These are phyloP conservation scores for Rhodomyrtus psidioides DNA, from an alignment of 441 rosid species.

Conservation along the genomic window DNA sequence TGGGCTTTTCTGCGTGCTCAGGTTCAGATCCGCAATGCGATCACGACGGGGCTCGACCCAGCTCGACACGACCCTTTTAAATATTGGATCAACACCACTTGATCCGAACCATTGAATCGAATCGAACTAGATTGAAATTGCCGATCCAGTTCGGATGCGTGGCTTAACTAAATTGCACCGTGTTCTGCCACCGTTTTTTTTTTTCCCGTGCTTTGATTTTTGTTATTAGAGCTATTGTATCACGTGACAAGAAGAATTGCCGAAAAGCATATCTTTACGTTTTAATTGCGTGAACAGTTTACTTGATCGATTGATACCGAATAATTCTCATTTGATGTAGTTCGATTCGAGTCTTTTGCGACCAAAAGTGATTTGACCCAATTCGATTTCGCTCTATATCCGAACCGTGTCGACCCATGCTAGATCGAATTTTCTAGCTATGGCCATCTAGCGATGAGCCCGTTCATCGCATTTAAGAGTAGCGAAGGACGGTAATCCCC, in stretches of 20 bases:
- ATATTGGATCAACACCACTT: not conserved
- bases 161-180: not conserved
- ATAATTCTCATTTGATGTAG: not conserved
- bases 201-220: not conserved
- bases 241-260: not conserved
- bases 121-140: not conserved
- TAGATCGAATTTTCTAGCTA: not conserved
- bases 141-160: not conserved
- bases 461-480: not conserved
- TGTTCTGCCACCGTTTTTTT: not conserved
- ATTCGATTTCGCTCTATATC: not conserved
- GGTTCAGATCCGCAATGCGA: not conserved
- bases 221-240: not conserved
- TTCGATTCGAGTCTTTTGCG: not conserved
- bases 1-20: not conserved
- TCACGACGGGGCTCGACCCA: not conserved
- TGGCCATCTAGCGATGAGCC: not conserved
- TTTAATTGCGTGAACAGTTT: not conserved
- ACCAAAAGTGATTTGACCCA: not conserved
- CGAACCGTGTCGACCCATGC: not conserved
- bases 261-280: not conserved
- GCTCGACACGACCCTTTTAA: not conserved
- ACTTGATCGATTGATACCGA: not conserved
- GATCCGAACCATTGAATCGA: not conserved
- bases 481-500: not conserved